Evolutionary conservation across 805 yeast genomes (phyloP).

Genomic region (Ogataea nakhonphanomensis): DNA sequence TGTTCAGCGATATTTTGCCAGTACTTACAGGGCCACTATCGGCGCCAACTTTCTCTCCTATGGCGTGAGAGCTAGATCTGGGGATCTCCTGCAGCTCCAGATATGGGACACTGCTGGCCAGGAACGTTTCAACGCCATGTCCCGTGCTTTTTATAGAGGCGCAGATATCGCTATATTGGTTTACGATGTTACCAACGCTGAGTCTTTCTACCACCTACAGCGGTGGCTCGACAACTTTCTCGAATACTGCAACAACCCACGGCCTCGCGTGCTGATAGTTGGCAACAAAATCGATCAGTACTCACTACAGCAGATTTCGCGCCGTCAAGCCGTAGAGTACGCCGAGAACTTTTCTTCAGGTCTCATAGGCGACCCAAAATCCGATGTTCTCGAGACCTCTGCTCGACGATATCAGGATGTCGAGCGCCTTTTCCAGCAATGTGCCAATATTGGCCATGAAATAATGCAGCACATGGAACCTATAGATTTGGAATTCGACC

Average conservation of each 20-base stretch:
- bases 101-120: conserved; percentile 96
- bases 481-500: conserved; percentile 24
- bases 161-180: conserved; percentile 53
- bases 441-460: conserved; percentile 25
- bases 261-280: conserved; percentile 48
- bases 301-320: conserved; percentile 27
- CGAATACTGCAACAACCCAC: conserved; percentile 44
- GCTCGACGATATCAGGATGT: conserved; percentile 28
- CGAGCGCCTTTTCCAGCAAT: conserved; percentile 27
- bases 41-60: conserved; percentile 58
- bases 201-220: conserved; percentile 42
- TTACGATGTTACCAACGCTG: conserved; percentile 52
- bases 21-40: conserved; percentile 55
- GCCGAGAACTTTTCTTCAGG: conserved; percentile 23
- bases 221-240: conserved; percentile 47
- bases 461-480: conserved; percentile 18
- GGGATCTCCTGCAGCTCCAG: conserved; percentile 42
- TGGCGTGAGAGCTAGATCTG: conserved; percentile 22
- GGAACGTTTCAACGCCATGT: conserved; percentile 73
- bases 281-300: conserved; percentile 49
- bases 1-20: conserved; percentile 51
- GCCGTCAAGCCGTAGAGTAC: conserved; percentile 32
- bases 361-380: conserved; percentile 22
- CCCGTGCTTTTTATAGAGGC: conserved; percentile 56
- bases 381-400: conserved; percentile 28